Percentiles rank a stretch among this genome's conserved stretches.
These are phyloP conservation scores for Phlebopus sp. DNA, from an alignment of 1,284 basidiomycete genomes.

Conservation along the genomic window DNA sequence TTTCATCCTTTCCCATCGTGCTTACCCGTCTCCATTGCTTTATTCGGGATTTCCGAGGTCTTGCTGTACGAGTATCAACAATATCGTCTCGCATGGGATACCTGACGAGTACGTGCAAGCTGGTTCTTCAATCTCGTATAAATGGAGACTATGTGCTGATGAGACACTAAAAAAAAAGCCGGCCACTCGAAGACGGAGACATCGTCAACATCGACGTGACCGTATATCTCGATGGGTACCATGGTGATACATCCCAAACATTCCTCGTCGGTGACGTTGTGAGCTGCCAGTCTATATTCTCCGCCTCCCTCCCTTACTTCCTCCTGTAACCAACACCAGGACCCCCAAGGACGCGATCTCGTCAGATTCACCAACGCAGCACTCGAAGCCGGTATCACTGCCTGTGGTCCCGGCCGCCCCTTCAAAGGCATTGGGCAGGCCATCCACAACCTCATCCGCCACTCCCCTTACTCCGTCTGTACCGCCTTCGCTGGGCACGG, in stretches of 20 bases:
- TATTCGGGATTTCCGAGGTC: slow-evolving; percentile 82
- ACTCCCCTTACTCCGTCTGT: slow-evolving; percentile 61
- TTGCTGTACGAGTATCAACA: slow-evolving; percentile 88
- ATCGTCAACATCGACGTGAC: slow-evolving; percentile 87
- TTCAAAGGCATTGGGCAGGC: slow-evolving; percentile 75
- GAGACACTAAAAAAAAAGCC: slow-evolving; percentile 49
- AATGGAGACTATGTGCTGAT: not conserved
- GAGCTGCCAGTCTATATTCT: slow-evolving; percentile 16
- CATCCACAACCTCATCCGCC: slow-evolving; percentile 58
- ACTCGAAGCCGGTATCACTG: slow-evolving; percentile 67
- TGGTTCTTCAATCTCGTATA: not conserved
- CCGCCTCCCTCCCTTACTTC: not conserved
- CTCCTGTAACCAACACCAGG: slow-evolving; percentile 38
- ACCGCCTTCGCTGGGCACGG: slow-evolving; percentile 83
- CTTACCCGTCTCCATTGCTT: slow-evolving; percentile 85
- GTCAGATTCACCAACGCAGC: slow-evolving; percentile 64
- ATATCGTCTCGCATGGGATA: slow-evolving; percentile 82
- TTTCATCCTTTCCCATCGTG: slow-evolving; percentile 63
- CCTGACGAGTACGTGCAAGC: slow-evolving; percentile 67
- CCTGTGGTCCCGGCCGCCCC: slow-evolving; percentile 73
- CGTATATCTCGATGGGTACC: slow-evolving; percentile 73
- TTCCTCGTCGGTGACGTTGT: slow-evolving; percentile 79
- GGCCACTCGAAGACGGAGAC: slow-evolving; percentile 76
- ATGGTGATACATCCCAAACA: slow-evolving; percentile 84
- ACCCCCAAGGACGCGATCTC: slow-evolving; percentile 62